These are phyloP conservation scores for Coriaria nepalensis DNA, from an alignment of 306 rosid genomes.

Conservation along the genomic window DNA sequence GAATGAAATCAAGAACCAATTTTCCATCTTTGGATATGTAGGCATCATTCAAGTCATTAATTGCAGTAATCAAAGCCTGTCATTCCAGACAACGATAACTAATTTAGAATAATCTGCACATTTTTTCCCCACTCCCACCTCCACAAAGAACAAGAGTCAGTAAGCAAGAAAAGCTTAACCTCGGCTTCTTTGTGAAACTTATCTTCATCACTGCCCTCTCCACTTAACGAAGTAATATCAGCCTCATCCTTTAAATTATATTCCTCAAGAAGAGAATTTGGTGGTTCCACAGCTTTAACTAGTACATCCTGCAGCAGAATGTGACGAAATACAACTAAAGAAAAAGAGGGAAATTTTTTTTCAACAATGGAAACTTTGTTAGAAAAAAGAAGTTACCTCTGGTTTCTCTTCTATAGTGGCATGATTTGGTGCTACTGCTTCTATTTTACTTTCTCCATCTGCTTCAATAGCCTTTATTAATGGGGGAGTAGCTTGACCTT, in stretches of 20 bases:
- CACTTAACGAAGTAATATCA: constrained; percentile 16
- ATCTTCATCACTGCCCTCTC: constrained; percentile 21
- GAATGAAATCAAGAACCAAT: constrained; percentile 65
- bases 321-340: constrained; percentile 15
- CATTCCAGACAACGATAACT: constrained; percentile 15
- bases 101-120: constrained; percentile 7
- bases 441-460: constrained; percentile 23
- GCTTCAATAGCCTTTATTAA: constrained; percentile 22
- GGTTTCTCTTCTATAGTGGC: constrained; percentile 21
- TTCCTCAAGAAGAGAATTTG: constrained; percentile 51
- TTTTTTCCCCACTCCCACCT: constrained; percentile 4
- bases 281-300: constrained; percentile 26
- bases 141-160: constrained; percentile 10
- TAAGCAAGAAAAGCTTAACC: constrained; percentile 27
- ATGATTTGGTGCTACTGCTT: constrained; percentile 24
- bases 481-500: constrained; percentile 24
- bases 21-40: constrained; percentile 72
- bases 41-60: constrained; percentile 44
- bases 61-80: constrained; percentile 38
- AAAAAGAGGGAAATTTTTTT: too few relatives aligned
- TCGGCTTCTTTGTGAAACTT: constrained; percentile 35
- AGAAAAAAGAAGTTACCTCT: constrained; percentile 34
- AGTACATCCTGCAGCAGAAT: constrained; percentile 31
- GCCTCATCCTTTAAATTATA: constrained; percentile 44
- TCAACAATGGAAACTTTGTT: neutral